These are phyloP conservation scores for Boletus calvinii DNA, from an alignment of 1,284 basidiomycete species.

Conservation along the genomic window DNA sequence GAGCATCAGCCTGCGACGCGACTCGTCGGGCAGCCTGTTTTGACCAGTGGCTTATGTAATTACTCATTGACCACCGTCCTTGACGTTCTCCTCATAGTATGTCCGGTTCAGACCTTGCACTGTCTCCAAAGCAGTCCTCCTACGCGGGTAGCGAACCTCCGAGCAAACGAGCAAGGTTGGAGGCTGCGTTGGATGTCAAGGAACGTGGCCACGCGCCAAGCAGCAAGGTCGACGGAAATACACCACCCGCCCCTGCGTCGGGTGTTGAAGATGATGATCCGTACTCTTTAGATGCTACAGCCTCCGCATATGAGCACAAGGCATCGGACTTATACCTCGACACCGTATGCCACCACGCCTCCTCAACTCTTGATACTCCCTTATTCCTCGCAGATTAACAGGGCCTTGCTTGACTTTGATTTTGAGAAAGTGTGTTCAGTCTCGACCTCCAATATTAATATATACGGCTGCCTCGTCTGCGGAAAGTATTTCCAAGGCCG, in stretches of 20 bases:
- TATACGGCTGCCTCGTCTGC: conserved; percentile 96
- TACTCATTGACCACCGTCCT: background rate
- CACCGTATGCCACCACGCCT: conserved; percentile 60
- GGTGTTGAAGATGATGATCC: conserved; percentile 56
- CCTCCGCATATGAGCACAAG: conserved; percentile 46
- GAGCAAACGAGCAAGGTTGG: conserved; percentile 43
- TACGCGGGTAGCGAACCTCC: conserved; percentile 35
- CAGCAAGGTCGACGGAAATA: conserved; percentile 31
- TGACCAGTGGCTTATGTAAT: conserved; percentile 25
- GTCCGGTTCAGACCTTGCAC: conserved; percentile 14
- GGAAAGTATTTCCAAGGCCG: conserved; percentile 99
- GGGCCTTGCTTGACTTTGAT: conserved; percentile 92
- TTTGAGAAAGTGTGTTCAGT: conserved; percentile 99
- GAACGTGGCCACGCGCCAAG: conserved; percentile 14
- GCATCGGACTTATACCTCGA: conserved; percentile 93
- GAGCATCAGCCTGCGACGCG: conserved; percentile 21
- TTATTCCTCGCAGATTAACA: conserved; percentile 67
- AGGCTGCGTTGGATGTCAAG: conserved; percentile 20
- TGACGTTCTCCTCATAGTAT: conserved; percentile 15
- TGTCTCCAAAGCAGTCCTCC: conserved; percentile 9
- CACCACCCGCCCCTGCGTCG: conserved; percentile 21
- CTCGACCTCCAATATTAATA: conserved; percentile 94
- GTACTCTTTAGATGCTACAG: conserved; percentile 40
- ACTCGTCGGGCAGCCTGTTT: background rate
- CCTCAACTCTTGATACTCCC: conserved; percentile 16